phyloP scores from a whole-genome alignment of 345 rosid species.

The Euphorbia peplus region DNA sequence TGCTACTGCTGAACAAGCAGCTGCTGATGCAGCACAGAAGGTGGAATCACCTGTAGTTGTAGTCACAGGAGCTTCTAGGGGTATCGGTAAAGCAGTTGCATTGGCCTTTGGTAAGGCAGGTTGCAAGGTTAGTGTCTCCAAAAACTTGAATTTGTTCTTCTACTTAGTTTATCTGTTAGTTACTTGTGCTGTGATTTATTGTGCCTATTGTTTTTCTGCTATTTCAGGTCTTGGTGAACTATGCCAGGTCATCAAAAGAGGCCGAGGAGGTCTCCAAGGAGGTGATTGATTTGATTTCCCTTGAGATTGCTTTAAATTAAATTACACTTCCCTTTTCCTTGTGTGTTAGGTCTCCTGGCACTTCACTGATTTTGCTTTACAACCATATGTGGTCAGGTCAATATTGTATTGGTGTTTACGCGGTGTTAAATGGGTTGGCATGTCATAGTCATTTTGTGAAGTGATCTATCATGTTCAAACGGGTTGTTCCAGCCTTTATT shows the following conservation, averaged over 20 bases:
- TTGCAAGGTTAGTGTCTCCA: conserved; percentile 42
- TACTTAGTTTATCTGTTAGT: too few relatives aligned
- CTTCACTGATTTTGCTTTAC: too few relatives aligned
- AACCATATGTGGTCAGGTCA: too few relatives aligned
- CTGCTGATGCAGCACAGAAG: conserved; percentile 37
- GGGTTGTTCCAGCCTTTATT: too few relatives aligned
- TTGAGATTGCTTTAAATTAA: too few relatives aligned
- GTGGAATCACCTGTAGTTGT: conserved; percentile 80
- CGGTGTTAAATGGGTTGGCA: too few relatives aligned
- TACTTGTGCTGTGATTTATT: conserved; percentile 4
- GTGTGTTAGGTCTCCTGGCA: background rate
- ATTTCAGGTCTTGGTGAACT: conserved; percentile 92
- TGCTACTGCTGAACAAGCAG: conserved; percentile 50
- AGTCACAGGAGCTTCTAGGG: conserved; percentile 98
- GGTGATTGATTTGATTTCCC: too few relatives aligned
- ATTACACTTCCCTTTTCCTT: background rate
- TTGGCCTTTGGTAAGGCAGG: conserved; percentile 77
- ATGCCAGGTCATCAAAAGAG: conserved; percentile 89
- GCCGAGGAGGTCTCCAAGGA: conserved; percentile 93
- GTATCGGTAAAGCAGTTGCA: conserved; percentile 96
- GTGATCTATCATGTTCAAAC: too few relatives aligned
- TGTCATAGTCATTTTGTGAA: too few relatives aligned
- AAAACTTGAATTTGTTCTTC: background rate
- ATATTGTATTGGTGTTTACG: too few relatives aligned
- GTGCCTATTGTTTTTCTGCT: too few relatives aligned